Base-by-base conservation (phyloP, 257 asterid species). In the Rauvolfia tetraphylla region DNA sequence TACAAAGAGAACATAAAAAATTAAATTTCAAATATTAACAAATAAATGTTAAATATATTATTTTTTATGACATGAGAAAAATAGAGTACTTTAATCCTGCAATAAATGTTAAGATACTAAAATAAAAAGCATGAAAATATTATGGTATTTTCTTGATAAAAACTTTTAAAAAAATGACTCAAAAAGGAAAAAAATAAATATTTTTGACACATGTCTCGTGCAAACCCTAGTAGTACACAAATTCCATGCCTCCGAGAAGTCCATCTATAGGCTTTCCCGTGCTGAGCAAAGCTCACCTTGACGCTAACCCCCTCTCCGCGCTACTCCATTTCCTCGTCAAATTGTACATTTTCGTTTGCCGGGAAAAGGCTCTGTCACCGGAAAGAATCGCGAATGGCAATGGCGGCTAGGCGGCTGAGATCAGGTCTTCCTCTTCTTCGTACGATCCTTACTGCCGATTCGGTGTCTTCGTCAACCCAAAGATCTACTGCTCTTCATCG, bases 371-470 rank as follows among this genome's bases (percentile, higher is more conserved):
- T 36, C 25, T 10, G 29, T 27, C 15, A 1, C 59, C 27, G 49
- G 23, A 53, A 51, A 73, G 31, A 10, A 29, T n/a, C 17, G 54
- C 33, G 9, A 48, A 81, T 85, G 82, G 86, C 90, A 75, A 90
- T 89, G 90, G 89, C 92, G 88, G 86, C 92, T 75, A 93, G 80
- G 69, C 91, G 91, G 46, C 81, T 89, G 80, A 84, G 93, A 85
- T 89, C 94, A 58, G 80, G 81, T 59, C 76, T 89, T 54, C 88
- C 92, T 71, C 84, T 89, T 71, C 78, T 89, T 86, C 95, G 93
- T 74, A 90, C 83, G 77, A 80, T 84, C 79, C 73, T 80, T 65
- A 20, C 85, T 49, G 81, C 51, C 49, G 88, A 82, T 42, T 76
- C 86, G 58, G 71, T 71, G 72, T 80, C 85, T 51, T 76, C 63